These are phyloP conservation scores for Nakataea oryzae DNA, from an alignment of 2,329 filamentous ascomycete species.

Conservation along the genomic window DNA sequence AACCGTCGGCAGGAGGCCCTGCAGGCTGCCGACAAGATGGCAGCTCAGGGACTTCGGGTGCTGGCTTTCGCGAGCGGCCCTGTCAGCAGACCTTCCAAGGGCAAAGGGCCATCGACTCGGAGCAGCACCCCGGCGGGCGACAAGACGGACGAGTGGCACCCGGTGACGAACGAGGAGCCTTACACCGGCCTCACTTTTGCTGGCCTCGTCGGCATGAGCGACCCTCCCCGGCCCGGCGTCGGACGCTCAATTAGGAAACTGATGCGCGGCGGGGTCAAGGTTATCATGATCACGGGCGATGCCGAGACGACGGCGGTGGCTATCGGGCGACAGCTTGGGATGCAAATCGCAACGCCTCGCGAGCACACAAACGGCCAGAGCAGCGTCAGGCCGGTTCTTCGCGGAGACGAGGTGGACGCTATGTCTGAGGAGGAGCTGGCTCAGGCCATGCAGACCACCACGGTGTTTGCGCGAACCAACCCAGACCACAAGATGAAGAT, in stretches of 20 bases:
- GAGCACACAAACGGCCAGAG: slow-evolving; percentile 43
- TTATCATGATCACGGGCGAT: slow-evolving; percentile 99
- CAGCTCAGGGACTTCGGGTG: slow-evolving; percentile 78
- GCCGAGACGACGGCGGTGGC: slow-evolving; percentile 90
- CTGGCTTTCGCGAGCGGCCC: slow-evolving; percentile 86
- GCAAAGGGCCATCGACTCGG: slow-evolving; percentile 24
- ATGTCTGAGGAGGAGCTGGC: slow-evolving; percentile 83
- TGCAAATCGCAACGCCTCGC: slow-evolving; percentile 57
- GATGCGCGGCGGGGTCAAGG: slow-evolving; percentile 88
- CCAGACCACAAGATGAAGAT: slow-evolving; percentile 99
- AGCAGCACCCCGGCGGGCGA: slow-evolving; percentile 39
- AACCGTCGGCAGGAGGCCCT: slow-evolving; percentile 62
- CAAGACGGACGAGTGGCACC: slow-evolving; percentile 24
- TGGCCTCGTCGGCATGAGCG: slow-evolving; percentile 92
- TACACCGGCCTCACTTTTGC: slow-evolving; percentile 83
- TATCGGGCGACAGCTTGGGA: slow-evolving; percentile 90
- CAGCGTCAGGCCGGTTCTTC: slow-evolving; percentile 61
- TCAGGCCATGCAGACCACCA: slow-evolving; percentile 76
- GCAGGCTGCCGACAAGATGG: slow-evolving; percentile 76
- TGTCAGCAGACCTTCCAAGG: slow-evolving; percentile 22
- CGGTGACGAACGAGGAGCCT: slow-evolving; percentile 51
- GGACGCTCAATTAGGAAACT: slow-evolving; percentile 79
- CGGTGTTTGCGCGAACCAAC: slow-evolving; percentile 91
- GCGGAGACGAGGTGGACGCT: slow-evolving; percentile 83
- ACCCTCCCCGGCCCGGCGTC: slow-evolving; percentile 85